These are phyloP conservation scores for Neonectria neomacrospora DNA, from an alignment of 2,329 filamentous ascomycete genomes.

Conservation along the genomic window DNA sequence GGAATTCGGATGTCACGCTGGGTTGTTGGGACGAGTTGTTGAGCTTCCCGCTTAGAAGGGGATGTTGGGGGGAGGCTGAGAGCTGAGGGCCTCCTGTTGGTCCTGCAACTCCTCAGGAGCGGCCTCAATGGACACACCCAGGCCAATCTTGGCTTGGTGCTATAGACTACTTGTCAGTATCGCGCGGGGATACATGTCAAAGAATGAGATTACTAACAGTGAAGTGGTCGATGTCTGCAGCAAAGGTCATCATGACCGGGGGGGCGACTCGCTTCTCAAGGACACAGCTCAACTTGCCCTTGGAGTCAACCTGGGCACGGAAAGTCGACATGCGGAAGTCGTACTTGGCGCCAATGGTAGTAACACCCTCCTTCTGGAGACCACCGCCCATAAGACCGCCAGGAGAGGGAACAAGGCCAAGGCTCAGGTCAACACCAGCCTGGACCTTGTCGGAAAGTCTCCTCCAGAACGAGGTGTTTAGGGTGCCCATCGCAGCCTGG, in stretches of 20 bases:
- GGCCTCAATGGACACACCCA: slow-evolving; percentile 92
- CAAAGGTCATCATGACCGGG: slow-evolving; percentile 92
- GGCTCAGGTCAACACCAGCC: slow-evolving; percentile 92
- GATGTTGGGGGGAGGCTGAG: slow-evolving; percentile 66
- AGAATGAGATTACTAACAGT: slow-evolving; percentile 72
- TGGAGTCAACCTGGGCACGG: slow-evolving; percentile 94
- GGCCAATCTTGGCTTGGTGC: slow-evolving; percentile 94
- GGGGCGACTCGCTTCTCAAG: slow-evolving; percentile 96
- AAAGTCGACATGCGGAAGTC: slow-evolving; percentile 97
- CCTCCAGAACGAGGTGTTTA: slow-evolving; percentile 95
- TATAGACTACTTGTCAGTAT: slow-evolving; percentile 56
- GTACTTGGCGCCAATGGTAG: slow-evolving; percentile 95
- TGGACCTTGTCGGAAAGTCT: slow-evolving; percentile 94
- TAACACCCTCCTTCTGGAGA: slow-evolving; percentile 85
- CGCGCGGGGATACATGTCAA: background rate
- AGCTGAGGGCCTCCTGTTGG: slow-evolving; percentile 74
- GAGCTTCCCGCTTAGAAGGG: slow-evolving; percentile 65
- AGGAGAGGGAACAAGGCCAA: slow-evolving; percentile 77
- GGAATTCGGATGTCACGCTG: slow-evolving; percentile 34
- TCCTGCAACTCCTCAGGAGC: slow-evolving; percentile 87
- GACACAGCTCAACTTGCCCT: slow-evolving; percentile 91
- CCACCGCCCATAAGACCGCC: slow-evolving; percentile 80
- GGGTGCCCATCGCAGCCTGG: slow-evolving; percentile 80
- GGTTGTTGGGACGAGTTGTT: slow-evolving; percentile 31
- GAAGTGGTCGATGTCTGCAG: slow-evolving; percentile 94